Evolutionary conservation across 2,329 filamentous ascomycete genomes (phyloP), one percentile per base, ranked within the genome.

Genomic region (Neopestalotiopsis sp.): DNA sequence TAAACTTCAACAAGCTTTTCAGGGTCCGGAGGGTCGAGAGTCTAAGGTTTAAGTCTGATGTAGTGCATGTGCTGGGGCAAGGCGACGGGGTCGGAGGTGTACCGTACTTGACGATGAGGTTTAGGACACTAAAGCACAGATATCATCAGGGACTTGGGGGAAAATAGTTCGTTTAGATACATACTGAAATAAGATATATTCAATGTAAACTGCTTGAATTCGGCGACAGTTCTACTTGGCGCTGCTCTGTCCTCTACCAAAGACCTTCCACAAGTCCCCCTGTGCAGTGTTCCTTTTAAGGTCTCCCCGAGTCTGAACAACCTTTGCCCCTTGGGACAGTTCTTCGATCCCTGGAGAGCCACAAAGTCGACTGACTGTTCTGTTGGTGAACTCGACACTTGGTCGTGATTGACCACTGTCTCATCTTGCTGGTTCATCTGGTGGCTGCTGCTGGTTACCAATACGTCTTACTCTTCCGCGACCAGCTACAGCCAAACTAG

Each of bases 401-500:
- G 40, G 7, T 6, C 45, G 14, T 14, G 49, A 17, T 65, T 10
- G 40, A 56, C 28, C 13, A 45, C 17, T 65, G 45, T 66, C 13
- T 30, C 28, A 45, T 24, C 42, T 28, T 2, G 49, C 3, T 10
- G 30, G 14, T 24, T 56, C 45, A 42, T 20, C 24, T 17, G 34
- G 42, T 45, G 38, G 20, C 20, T 40, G 24, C 13, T 49, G 10
- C 45, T 45, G 34, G 12, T 38, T 49, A 28, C 66, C 66, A 17
- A 69, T 42, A 12, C 61, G 66, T 24, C 66, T 49, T 4, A 24
- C 57, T 32, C 58, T 52, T 59, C 32, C 67, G n/a, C 71, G 71
- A 52, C 70, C 73, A 4, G 70, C 67, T 3, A 73, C 71, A 42
- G 68, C 70, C 40, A 68, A 65, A 63, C 70, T 70, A 13, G 69